These are phyloP conservation scores for Prunella vulgaris DNA, from an alignment of 257 asterid genomes.

Conservation along the genomic window DNA sequence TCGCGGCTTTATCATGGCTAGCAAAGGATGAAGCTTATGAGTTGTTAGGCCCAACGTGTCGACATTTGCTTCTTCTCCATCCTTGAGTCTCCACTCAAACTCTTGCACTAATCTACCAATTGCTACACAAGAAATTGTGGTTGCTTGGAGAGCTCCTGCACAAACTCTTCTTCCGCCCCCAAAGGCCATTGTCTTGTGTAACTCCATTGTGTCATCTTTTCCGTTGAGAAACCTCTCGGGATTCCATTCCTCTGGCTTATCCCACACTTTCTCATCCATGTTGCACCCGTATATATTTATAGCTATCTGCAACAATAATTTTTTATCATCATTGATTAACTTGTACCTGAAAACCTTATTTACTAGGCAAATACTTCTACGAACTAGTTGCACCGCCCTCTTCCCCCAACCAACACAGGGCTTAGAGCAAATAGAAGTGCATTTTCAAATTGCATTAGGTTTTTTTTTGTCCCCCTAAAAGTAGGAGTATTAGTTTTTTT, in stretches of 20 bases:
- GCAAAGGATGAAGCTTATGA: conserved; percentile 74
- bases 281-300: conserved; percentile 59
- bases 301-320: conserved; percentile 48
- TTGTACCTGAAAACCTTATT: background rate
- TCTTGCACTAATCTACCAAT: conserved; percentile 85
- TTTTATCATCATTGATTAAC: background rate
- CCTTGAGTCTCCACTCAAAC: conserved; percentile 63
- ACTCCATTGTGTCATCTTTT: conserved; percentile 39
- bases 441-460: too few species aligned
- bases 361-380: too few species aligned
- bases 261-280: conserved; percentile 73
- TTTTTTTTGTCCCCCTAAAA: too few species aligned
- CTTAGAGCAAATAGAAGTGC: background rate
- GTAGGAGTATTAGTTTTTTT: background rate
- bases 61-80: conserved; percentile 67
- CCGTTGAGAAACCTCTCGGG: conserved; percentile 69
- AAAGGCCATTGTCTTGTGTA: conserved; percentile 75
- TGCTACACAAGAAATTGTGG: conserved; percentile 53
- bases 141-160: conserved; percentile 85
- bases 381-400: background rate
- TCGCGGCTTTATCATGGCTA: conserved; percentile 39
- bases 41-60: conserved; percentile 71
- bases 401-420: too few species aligned
- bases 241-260: conserved; percentile 58
- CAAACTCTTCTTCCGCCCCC: conserved; percentile 88